phyloP scores from a whole-genome alignment of 2,329 filamentous ascomycete genomes.

The Cordyceps javanica region DNA sequence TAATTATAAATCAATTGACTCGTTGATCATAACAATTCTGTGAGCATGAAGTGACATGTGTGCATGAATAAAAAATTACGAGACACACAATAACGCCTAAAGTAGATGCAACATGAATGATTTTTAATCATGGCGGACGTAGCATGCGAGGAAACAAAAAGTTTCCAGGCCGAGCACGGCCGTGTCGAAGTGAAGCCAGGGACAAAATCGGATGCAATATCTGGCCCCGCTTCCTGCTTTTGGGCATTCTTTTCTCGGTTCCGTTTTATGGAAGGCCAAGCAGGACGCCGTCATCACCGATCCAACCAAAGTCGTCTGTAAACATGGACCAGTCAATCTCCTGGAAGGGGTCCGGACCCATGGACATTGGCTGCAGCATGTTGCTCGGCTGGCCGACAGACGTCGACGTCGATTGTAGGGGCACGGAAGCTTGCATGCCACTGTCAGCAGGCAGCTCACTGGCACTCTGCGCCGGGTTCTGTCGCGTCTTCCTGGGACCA shows the following conservation, averaged over 20 bases:
- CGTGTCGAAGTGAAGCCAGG: no score
- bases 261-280: slow-evolving; percentile 20
- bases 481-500: not conserved
- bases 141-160: no score
- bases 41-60: not conserved
- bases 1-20: not conserved
- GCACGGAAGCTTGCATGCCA: not conserved
- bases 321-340: slow-evolving; percentile 45
- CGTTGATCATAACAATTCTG: not conserved
- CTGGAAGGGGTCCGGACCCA: slow-evolving; percentile 31
- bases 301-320: slow-evolving; percentile 46
- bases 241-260: not conserved
- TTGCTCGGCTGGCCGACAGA: slow-evolving; percentile 12
- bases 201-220: no score
- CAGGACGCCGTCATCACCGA: slow-evolving; percentile 24
- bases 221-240: no score
- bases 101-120: not conserved
- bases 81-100: not conserved
- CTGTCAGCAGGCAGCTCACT: not conserved
- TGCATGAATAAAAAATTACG: not conserved
- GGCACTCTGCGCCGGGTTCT: not conserved
- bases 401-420: not conserved
- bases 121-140: no score
- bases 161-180: no score
- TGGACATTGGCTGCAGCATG: slow-evolving; percentile 18